Base-by-base conservation (phyloP, 768 basidiomycete species). In the Auricularia sp. region DNA sequence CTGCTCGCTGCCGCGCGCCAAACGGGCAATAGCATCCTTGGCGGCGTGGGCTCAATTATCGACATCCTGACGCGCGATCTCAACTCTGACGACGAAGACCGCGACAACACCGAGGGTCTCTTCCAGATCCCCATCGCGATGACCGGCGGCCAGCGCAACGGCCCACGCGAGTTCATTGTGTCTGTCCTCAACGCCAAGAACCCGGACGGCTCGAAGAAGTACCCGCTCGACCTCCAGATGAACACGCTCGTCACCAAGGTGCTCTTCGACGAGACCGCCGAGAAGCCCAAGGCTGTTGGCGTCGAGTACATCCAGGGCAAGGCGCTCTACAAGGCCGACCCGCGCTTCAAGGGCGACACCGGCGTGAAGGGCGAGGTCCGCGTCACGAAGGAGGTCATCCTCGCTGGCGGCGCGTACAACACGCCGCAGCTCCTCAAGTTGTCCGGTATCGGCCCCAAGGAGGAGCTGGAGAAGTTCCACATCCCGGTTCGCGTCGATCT, bases 391-490 rank as follows among this genome's bases (percentile, higher is more conserved):
- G 73, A 74, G 63, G 66, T 74, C 24, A 66, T 74, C 29, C 54
- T 73, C 18, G 64, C 63, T 16, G 67, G 67, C 44, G 73, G 73
- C 16, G 69, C 72, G 10, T 66, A 72, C 39, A 51, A 75, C 65
- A 72, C 76, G 2, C 72, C 78, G 29, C 76, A 77, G 61, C 66
- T 79, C 21, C 73, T 79, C 34, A 70, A 78, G 63, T 69, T 78
- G 16, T 76, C 75, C 24, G 79, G 79, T n/a, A 72, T 80, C 65
- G 79, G 78, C 45, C 76, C 77, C 14, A 70, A 70, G 36, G 70
- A 66, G 3, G 69, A 74, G 36, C 68, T 79, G 16, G 68, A 71
- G 35, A 64, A 56, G 16, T 65, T 74, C 36, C 71, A 71, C 16
- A 75, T 82, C 65, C 37, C 63, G 13, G 65, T 70, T 37, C 67